Base-by-base conservation (phyloP, 1,139 yeast species). In the Taphrina communis region DNA sequence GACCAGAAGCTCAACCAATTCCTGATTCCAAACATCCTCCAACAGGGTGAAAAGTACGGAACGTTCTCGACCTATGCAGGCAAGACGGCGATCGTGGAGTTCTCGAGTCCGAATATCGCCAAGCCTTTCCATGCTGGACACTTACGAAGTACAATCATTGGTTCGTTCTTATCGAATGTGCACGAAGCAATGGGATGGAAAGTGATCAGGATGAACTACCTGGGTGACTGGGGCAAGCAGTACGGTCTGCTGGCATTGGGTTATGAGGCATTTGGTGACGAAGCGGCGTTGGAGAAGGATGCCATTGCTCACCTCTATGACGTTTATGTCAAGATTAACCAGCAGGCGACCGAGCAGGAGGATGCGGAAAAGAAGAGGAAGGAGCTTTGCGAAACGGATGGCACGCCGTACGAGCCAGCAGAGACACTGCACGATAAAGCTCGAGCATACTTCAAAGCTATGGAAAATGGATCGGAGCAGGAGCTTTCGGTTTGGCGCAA, bases 61-160 rank as follows among this genome's bases (percentile, higher is more conserved):
- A 80, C 87, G 68, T 82, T 89, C 73, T 89, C 93, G 63, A 76
- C 90, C 70, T 97, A 96, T 65, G 81, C 81, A 56, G 88, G 87
- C 73, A 88, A 94, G 80, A 89, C 83, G 75, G 83, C 88, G 35
- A 77, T 92, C 66, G 84, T 95, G 74, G 99, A 94, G 79, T 94
- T 95, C 77, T 91, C 97, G 4, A 93, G 98, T 60, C 99, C 99
- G 74, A 94, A 94, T 79, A 94, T 94, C 77, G 99, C 99, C 73
- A 94, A 94, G 80, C 99, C 99, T 14, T 94, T 94, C 89, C 99
- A 94, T 77, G 99, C 99, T 71, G 99, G 99, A 70, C 99, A 94
- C 80, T 86, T 94, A 80, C 88, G 99, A 82, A 90, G 97, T 55
- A 94, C 99, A 51, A 94, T 94, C 77, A 94, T 94, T 78, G 99